Percentiles rank a stretch among this genome's conserved stretches.
Evolutionary conservation across 768 basidiomycete genomes (phyloP).

Genomic region (Russula compacta): DNA sequence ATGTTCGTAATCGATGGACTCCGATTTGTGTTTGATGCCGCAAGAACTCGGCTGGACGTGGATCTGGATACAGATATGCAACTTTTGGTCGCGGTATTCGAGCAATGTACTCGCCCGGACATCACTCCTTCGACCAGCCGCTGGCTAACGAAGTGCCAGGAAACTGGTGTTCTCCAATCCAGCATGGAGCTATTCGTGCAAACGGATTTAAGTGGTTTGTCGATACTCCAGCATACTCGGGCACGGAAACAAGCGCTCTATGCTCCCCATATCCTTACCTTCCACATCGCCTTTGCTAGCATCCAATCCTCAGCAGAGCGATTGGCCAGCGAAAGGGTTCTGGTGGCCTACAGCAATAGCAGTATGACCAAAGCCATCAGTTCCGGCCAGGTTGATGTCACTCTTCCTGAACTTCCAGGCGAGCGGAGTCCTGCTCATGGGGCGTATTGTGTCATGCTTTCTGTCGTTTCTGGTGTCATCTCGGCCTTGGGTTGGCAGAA

Average conservation of each 20-base stretch:
- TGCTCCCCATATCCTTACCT: slow-evolving; percentile 67
- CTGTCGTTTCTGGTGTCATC: slow-evolving; percentile 67
- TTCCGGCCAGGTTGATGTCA: slow-evolving; percentile 59
- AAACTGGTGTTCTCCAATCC: slow-evolving; percentile 65
- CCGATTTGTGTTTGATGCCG: slow-evolving; percentile 55
- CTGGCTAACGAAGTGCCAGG: slow-evolving; percentile 78
- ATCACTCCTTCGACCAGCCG: slow-evolving; percentile 56
- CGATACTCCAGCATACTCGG: slow-evolving; percentile 55
- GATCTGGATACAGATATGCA: slow-evolving; percentile 78
- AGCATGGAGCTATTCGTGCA: slow-evolving; percentile 67
- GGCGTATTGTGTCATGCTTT: slow-evolving; percentile 78
- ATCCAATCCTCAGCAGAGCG: slow-evolving; percentile 73
- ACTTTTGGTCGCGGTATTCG: slow-evolving; percentile 71
- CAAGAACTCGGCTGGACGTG: slow-evolving; percentile 43
- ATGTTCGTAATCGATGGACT: slow-evolving; percentile 60
- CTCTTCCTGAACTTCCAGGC: slow-evolving; percentile 58
- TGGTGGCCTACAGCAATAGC: slow-evolving; percentile 79
- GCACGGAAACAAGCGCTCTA: slow-evolving; percentile 60
- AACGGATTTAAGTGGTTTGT: slow-evolving; percentile 60
- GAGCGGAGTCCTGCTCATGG: slow-evolving; percentile 73
- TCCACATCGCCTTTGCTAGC: slow-evolving; percentile 79
- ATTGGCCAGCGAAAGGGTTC: slow-evolving; percentile 73
- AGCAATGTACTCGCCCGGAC: slow-evolving; percentile 64
- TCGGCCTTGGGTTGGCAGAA: slow-evolving; percentile 52
- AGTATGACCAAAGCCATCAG: slow-evolving; percentile 69